Conservation (phyloP, 306 rosid species). For the Vachellia pachyceras region DNA sequence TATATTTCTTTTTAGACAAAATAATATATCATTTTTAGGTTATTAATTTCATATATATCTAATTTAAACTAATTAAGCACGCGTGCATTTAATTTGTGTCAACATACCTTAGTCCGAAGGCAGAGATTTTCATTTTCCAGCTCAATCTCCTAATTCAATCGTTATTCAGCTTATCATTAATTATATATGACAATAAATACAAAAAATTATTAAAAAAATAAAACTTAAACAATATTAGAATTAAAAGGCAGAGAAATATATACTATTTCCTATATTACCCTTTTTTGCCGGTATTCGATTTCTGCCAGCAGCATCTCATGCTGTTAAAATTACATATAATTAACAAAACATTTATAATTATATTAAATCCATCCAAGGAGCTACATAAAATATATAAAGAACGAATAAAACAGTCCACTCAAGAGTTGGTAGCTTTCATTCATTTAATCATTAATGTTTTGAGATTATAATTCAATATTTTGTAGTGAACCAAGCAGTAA, state of each 20-base stretch:
- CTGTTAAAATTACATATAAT: constrained; percentile 46
- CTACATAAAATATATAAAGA: not conserved
- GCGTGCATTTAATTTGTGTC: not conserved
- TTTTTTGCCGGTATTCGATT: constrained; percentile 84
- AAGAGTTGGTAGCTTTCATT: no score
- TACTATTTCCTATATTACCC: constrained; percentile 49
- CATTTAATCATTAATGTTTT: not conserved
- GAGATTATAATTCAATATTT: no score
- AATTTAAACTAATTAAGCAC: no score
- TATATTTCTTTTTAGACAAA: no score
- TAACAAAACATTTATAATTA: not conserved
- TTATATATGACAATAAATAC: constrained; percentile 2
- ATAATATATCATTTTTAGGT: no score
- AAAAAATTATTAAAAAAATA: not conserved
- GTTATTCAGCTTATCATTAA: not conserved
- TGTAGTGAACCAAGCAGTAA: no score
- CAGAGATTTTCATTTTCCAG: constrained; percentile 87
- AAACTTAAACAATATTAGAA: not conserved
- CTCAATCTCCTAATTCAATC: constrained; percentile 65
- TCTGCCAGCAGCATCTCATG: constrained; percentile 87
- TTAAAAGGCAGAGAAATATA: not conserved
- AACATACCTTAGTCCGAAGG: constrained; percentile 77
- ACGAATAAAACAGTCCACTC: not conserved
- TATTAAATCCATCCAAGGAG: not conserved
- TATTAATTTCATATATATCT: no score